phyloP scores from a whole-genome alignment of 2,329 filamentous ascomycete genomes.

The Diplodia mutila region DNA sequence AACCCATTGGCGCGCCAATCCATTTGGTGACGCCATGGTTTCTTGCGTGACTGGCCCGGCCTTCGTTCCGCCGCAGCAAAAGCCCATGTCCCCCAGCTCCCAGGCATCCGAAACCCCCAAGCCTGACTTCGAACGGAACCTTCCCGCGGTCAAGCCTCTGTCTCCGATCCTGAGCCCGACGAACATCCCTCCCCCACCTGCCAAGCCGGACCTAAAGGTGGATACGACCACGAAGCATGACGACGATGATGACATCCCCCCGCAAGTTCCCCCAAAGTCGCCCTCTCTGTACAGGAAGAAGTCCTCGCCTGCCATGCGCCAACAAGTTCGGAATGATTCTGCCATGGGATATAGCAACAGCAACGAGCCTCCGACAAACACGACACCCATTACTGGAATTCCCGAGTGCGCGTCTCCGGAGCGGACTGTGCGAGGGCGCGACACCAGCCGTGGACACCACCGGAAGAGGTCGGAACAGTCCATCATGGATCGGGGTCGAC shows the following conservation, averaged over 20 bases:
- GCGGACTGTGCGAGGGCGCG: slow-evolving; percentile 2
- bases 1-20: slow-evolving; percentile 40
- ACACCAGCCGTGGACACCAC: slow-evolving; percentile 1
- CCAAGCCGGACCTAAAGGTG: slow-evolving; percentile 39
- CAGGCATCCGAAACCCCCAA: not conserved
- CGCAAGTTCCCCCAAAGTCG: slow-evolving; percentile 44
- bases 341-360: not conserved
- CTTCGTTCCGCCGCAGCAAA: slow-evolving; percentile 28
- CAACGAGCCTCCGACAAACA: not conserved
- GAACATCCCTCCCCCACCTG: slow-evolving; percentile 24
- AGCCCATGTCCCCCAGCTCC: slow-evolving; percentile 13
- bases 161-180: slow-evolving; percentile 43
- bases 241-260: slow-evolving; percentile 34
- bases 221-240: slow-evolving; percentile 34
- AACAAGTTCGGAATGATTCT: slow-evolving; percentile 27
- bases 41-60: slow-evolving; percentile 44
- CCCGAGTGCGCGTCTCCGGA: slow-evolving; percentile 14
- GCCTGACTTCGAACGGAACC: slow-evolving; percentile 1
- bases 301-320: slow-evolving; percentile 38
- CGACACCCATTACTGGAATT: not conserved
- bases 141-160: slow-evolving; percentile 29
- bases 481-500: slow-evolving; percentile 44
- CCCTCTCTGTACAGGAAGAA: slow-evolving; percentile 39
- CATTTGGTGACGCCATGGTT: slow-evolving; percentile 46
- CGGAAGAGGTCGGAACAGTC: slow-evolving; percentile 40